phyloP scores from a whole-genome alignment of 2,329 filamentous ascomycete genomes.

The Metarhizium guizhouense region DNA sequence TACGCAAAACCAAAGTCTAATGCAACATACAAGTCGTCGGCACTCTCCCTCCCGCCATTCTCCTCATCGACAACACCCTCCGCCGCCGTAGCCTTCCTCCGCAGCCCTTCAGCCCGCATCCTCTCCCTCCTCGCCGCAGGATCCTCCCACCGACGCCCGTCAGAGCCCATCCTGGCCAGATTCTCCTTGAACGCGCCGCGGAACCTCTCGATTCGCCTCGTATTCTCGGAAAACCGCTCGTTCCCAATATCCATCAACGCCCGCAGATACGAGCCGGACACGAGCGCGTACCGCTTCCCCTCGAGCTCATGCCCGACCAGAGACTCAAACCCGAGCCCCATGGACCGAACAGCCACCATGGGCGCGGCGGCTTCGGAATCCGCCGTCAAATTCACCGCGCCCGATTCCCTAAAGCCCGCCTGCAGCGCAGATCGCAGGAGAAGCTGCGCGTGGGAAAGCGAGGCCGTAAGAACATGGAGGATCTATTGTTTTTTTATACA shows the following conservation, averaged over 20 bases:
- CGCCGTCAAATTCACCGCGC: conserved; percentile 58
- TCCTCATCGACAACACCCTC: conserved; percentile 1
- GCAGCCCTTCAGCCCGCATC: conserved; percentile 50
- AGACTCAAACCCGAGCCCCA: conserved; percentile 73
- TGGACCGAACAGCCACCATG: conserved; percentile 78
- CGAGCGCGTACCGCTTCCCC: conserved; percentile 36
- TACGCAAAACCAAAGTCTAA: background rate
- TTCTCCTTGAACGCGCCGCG: conserved; percentile 34
- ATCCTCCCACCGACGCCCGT: conserved; percentile 46
- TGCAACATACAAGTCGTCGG: background rate
- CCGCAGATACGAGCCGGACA: conserved; percentile 58
- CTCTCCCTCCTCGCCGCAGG: conserved; percentile 40
- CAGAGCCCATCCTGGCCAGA: conserved; percentile 16
- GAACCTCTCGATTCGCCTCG: conserved; percentile 58
- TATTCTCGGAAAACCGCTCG: conserved; percentile 63
- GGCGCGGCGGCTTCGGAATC: conserved; percentile 39
- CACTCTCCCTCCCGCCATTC: background rate
- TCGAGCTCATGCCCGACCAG: conserved; percentile 54
- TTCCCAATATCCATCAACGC: conserved; percentile 63
- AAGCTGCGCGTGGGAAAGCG: conserved; percentile 62
- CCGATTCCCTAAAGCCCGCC: conserved; percentile 85
- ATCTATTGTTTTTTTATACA: conserved; percentile 47
- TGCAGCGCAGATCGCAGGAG: conserved; percentile 67
- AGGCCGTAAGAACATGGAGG: conserved; percentile 75
- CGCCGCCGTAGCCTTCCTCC: conserved; percentile 33